Evolutionary conservation across 345 rosid genomes (phyloP).

Genomic region (Eucalyptus cloeziana): DNA sequence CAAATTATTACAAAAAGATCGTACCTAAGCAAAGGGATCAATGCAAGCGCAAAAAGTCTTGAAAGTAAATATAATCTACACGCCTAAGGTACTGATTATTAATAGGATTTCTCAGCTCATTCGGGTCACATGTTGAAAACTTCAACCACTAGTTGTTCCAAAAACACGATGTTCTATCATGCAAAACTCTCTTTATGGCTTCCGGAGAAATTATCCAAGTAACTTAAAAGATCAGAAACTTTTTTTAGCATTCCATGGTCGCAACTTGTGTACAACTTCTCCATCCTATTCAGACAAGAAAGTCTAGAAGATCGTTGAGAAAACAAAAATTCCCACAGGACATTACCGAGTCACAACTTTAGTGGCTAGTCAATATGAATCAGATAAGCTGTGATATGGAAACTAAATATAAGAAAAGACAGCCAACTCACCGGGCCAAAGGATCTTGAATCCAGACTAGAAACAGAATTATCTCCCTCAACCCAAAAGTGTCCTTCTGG

Average conservation of each 20-base stretch:
- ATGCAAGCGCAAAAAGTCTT: neutral
- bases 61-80: neutral
- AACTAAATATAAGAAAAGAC: neutral
- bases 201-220: neutral
- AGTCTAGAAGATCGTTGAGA: neutral
- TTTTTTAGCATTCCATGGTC: neutral
- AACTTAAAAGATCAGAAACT: neutral
- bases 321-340: neutral
- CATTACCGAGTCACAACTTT: neutral
- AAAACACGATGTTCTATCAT: neutral
- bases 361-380: neutral
- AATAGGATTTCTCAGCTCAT: neutral
- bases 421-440: constrained; percentile 74
- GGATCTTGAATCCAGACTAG: constrained; percentile 69
- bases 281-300: neutral
- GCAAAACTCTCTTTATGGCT: neutral
- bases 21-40: neutral
- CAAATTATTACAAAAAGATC: neutral
- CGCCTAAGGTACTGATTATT: neutral
- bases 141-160: neutral
- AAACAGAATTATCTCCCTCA: constrained; percentile 67
- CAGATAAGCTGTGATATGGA: neutral
- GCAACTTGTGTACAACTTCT: neutral
- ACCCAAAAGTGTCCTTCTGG: constrained; percentile 95
- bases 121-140: neutral